A percentile compares a stretch with the other conserved stretches of the same genome.
phyloP scores from a whole-genome alignment of 1,284 basidiomycete species.

The Boletus semigastroideus region DNA sequence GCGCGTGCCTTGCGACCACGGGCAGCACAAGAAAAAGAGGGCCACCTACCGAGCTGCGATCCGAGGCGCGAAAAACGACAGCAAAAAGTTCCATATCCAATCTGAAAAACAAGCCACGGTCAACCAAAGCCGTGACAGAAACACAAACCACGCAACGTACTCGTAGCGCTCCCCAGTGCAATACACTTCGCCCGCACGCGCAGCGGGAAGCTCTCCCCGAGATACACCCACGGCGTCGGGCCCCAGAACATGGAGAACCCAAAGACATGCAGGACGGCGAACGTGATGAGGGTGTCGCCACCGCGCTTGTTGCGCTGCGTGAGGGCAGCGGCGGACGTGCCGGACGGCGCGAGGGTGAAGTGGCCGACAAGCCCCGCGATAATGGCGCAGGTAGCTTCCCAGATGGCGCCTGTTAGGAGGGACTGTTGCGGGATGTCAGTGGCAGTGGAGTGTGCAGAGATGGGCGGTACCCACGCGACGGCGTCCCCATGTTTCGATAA shows the following conservation, averaged over 20 bases:
- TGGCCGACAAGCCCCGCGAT: constrained; percentile 75
- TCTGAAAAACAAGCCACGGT: constrained; percentile 26
- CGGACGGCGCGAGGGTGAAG: constrained; percentile 50
- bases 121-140: background rate
- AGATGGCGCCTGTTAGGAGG: constrained; percentile 62
- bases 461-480: constrained; percentile 42
- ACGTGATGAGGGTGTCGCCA: constrained; percentile 53
- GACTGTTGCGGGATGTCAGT: constrained; percentile 39
- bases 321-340: constrained; percentile 40
- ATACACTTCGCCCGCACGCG: constrained; percentile 61
- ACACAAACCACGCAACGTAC: constrained; percentile 27
- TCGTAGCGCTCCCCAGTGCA: constrained; percentile 54
- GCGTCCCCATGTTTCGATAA: constrained; percentile 68
- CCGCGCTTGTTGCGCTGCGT: constrained; percentile 44
- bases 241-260: constrained; percentile 59
- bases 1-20: too few relatives aligned
- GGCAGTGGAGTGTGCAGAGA: background rate
- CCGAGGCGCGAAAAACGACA: constrained; percentile 52
- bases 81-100: constrained; percentile 61
- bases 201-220: constrained; percentile 62
- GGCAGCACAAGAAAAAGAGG: background rate
- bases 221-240: constrained; percentile 57
- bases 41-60: constrained; percentile 43
- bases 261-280: constrained; percentile 60
- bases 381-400: constrained; percentile 61